phyloP scores from a whole-genome alignment of 176 grass and related monocot genomes.

The Miscanthus lutarioriparius region DNA sequence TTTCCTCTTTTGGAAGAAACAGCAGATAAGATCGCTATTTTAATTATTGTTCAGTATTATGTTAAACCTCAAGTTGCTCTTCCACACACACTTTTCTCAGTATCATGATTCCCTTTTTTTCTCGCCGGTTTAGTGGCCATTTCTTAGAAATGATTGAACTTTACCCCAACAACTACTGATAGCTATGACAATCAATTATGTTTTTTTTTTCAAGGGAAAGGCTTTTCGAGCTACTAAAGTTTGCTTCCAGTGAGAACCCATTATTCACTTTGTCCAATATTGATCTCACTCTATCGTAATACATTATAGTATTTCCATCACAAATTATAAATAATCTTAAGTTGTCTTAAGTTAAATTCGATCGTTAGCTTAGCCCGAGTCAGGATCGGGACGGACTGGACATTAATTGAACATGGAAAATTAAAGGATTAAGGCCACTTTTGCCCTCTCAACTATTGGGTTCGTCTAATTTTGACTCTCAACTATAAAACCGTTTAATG shows the following conservation, averaged over 20 bases:
- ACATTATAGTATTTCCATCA: background rate
- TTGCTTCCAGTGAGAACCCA: background rate
- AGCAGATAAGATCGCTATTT: too few species aligned
- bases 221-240: background rate
- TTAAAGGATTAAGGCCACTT: too few species aligned
- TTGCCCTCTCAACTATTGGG: too few species aligned
- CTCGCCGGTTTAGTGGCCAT: background rate
- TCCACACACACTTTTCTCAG: background rate
- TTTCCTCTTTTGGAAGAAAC: too few species aligned
- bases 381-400: too few species aligned
- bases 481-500: too few species aligned
- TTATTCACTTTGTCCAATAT: background rate
- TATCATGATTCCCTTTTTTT: background rate
- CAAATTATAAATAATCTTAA: background rate
- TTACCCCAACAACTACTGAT: background rate
- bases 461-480: too few species aligned
- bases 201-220: background rate
- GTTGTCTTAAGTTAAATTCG: too few species aligned
- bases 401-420: too few species aligned
- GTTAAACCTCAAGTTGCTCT: background rate
- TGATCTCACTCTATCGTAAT: background rate
- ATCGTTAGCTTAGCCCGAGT: too few species aligned
- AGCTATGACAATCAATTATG: background rate
- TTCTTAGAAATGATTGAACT: background rate
- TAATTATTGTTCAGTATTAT: too few species aligned